These are phyloP conservation scores for Venturia carpophila DNA, from an alignment of 2,329 filamentous ascomycete species.

Conservation along the genomic window DNA sequence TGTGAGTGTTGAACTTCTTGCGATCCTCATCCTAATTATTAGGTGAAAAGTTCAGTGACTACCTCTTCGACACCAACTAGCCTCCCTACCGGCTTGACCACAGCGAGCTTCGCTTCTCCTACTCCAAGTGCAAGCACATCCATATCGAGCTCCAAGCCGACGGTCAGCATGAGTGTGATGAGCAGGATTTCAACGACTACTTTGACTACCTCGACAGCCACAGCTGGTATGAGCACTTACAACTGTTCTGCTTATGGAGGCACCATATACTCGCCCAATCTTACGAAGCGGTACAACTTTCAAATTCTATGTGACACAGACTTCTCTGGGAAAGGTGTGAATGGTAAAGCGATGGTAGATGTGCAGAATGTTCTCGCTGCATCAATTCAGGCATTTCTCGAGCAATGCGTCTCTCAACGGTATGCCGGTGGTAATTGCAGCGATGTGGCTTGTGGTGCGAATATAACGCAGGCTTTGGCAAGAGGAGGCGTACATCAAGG, in stretches of 20 bases:
- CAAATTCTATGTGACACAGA: not conserved
- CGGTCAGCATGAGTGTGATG: not conserved
- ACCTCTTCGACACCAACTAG: not conserved
- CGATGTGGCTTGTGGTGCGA: not conserved
- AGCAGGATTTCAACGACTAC: not conserved
- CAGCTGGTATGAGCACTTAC: not conserved
- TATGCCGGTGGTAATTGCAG: constrained; percentile 1
- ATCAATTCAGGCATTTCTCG: not conserved
- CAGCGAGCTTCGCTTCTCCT: not conserved
- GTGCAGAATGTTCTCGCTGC: not conserved
- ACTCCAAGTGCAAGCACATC: not conserved
- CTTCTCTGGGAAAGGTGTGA: not conserved
- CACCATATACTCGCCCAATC: not conserved
- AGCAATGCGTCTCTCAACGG: not conserved
- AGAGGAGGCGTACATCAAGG: not conserved
- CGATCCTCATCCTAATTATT: not conserved
- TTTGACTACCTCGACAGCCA: not conserved
- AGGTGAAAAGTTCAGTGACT: not conserved
- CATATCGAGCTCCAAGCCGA: not conserved
- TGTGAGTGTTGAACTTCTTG: not conserved
- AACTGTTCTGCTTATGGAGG: not conserved
- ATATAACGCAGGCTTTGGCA: not conserved
- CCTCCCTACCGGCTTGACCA: not conserved
- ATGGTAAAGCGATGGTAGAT: not conserved
- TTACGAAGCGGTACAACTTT: not conserved